Percentiles rank a stretch among this genome's conserved stretches.
Conservation (phyloP, 495 filamentous ascomycete genomes). For the Talaromyces adpressus region DNA sequence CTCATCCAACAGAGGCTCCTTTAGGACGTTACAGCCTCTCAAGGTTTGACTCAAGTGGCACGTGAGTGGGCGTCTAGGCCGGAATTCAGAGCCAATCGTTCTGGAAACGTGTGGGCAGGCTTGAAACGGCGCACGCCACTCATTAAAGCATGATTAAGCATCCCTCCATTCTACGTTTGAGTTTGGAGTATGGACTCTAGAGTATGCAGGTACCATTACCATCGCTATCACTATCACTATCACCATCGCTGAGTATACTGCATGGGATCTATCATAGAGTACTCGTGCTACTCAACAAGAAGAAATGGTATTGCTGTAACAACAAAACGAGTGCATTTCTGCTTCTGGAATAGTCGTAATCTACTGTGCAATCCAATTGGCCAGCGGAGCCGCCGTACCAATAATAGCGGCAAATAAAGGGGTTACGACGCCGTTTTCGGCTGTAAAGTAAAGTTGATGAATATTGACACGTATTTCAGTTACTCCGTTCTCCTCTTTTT, state of each 20-base stretch:
- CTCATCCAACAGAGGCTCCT: no score
- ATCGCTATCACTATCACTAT: no score
- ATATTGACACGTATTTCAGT: background rate
- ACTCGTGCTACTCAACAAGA: no score
- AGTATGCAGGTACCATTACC: no score
- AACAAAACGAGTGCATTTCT: no score
- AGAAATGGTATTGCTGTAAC: no score
- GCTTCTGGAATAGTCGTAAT: no score
- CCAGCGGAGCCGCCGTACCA: background rate
- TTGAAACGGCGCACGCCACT: constrained; percentile 9
- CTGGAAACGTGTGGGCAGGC: background rate
- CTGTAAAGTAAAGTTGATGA: background rate
- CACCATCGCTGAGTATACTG: no score
- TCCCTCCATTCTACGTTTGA: no score
- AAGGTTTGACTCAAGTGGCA: background rate
- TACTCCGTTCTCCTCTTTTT: background rate
- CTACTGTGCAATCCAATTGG: background rate
- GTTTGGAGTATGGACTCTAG: no score
- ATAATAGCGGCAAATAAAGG: background rate
- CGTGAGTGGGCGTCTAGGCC: constrained; percentile 11
- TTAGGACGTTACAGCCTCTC: no score
- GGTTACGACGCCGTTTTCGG: background rate
- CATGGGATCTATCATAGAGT: no score
- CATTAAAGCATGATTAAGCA: background rate
- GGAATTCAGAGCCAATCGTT: constrained; percentile 26